Conservation (phyloP, 1,284 basidiomycete species). For the Leccinum subrobustum region DNA sequence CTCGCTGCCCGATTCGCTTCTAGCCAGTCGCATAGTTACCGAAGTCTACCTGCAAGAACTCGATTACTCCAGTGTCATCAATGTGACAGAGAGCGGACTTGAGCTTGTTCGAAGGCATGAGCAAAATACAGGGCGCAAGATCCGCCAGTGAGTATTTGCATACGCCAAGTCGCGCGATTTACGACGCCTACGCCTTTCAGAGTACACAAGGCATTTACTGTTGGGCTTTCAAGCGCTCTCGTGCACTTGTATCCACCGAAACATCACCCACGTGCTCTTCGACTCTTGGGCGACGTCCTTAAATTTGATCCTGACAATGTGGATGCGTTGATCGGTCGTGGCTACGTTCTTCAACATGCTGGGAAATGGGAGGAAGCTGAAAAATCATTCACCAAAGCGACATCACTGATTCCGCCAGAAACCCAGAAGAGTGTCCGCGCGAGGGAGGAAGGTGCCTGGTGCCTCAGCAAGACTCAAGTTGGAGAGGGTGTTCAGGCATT, state of each 20-base stretch:
- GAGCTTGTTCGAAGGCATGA: constrained; percentile 59
- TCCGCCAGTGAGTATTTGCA: constrained; percentile 47
- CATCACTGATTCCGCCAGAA: constrained; percentile 46
- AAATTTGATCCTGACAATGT: constrained; percentile 60
- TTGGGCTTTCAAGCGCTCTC: constrained; percentile 68
- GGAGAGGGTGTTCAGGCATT: constrained; percentile 58
- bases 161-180: background rate
- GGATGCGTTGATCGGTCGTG: constrained; percentile 71
- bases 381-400: constrained; percentile 56
- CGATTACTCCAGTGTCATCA: constrained; percentile 78
- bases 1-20: constrained; percentile 56
- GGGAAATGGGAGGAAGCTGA: constrained; percentile 73
- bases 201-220: constrained; percentile 60
- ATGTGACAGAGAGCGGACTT: constrained; percentile 69
- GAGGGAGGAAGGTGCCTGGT: constrained; percentile 87
- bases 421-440: constrained; percentile 61
- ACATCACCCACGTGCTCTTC: constrained; percentile 78
- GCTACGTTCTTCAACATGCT: constrained; percentile 67
- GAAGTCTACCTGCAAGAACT: constrained; percentile 72
- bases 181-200: constrained; percentile 36
- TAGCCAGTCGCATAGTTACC: constrained; percentile 71
- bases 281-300: constrained; percentile 75
- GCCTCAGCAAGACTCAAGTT: constrained; percentile 58
- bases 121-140: constrained; percentile 53
- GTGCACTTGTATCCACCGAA: constrained; percentile 90